A percentile compares a stretch with the other conserved stretches of the same genome.
These are phyloP conservation scores for Thelonectria blattea DNA, from an alignment of 2,329 filamentous ascomycete genomes.

Conservation along the genomic window DNA sequence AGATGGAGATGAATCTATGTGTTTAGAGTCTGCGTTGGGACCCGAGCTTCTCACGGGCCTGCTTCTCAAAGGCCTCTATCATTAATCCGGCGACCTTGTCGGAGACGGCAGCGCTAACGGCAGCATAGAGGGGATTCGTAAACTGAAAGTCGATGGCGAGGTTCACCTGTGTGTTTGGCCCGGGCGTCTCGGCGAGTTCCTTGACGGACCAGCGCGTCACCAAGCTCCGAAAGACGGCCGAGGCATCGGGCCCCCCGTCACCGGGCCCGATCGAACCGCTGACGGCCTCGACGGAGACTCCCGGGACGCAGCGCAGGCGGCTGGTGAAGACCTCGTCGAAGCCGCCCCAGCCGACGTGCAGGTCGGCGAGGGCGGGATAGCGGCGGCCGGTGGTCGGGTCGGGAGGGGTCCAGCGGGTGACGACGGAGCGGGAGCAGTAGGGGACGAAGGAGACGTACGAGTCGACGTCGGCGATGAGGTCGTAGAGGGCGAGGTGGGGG, in stretches of 20 bases:
- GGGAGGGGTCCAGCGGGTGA: slow-evolving; percentile 74
- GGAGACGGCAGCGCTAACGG: slow-evolving; percentile 80
- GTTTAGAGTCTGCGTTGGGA: slow-evolving; percentile 24
- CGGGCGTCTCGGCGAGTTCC: slow-evolving; percentile 43
- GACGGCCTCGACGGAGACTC: slow-evolving; percentile 76
- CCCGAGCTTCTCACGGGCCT: slow-evolving; percentile 62
- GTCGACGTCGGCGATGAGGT: slow-evolving; percentile 85
- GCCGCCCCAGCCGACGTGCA: slow-evolving; percentile 85
- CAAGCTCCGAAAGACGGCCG: slow-evolving; percentile 69
- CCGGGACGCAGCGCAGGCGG: slow-evolving; percentile 77
- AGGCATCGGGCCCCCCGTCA: slow-evolving; percentile 47
- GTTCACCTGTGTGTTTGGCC: slow-evolving; percentile 69
- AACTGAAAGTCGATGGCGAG: slow-evolving; percentile 84
- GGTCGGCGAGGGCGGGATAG: slow-evolving; percentile 76
- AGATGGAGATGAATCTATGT: background rate
- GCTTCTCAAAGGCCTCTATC: slow-evolving; percentile 90
- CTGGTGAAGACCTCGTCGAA: slow-evolving; percentile 86
- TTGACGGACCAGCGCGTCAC: slow-evolving; percentile 72
- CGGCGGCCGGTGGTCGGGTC: slow-evolving; percentile 53
- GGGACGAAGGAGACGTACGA: slow-evolving; percentile 89
- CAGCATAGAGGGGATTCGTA: slow-evolving; percentile 84
- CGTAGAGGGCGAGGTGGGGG: slow-evolving; percentile 73
- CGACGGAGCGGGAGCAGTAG: slow-evolving; percentile 79
- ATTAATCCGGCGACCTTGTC: slow-evolving; percentile 85
- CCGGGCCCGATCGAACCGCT: slow-evolving; percentile 60